These are phyloP conservation scores for Venturia carpophila DNA, from an alignment of 2,329 filamentous ascomycete genomes.

Conservation along the genomic window DNA sequence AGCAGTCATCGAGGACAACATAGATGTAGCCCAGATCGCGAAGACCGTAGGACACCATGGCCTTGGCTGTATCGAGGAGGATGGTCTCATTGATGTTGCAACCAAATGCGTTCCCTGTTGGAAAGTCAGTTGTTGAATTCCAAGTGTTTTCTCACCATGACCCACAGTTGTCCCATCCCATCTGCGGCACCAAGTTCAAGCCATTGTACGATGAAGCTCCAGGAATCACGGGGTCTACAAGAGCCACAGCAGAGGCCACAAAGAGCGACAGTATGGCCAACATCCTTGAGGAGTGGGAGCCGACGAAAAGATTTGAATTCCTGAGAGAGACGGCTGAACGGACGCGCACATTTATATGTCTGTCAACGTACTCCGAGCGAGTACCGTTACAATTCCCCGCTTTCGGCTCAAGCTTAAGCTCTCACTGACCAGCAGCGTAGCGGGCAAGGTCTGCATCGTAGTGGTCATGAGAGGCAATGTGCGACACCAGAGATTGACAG, in stretches of 20 bases:
- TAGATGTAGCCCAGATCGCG: constrained; percentile 45
- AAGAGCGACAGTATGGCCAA: background rate
- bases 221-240: constrained; percentile 19
- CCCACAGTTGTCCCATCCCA: constrained; percentile 34
- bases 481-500: background rate
- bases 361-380: background rate
- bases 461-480: background rate
- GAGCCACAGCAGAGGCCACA: background rate
- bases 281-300: background rate
- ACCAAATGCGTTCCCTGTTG: constrained; percentile 39
- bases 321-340: background rate
- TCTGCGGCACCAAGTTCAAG: constrained; percentile 31
- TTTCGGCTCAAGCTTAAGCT: background rate
- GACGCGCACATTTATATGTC: background rate
- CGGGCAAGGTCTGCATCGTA: background rate
- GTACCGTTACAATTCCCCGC: background rate
- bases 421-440: background rate
- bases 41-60: constrained; percentile 40
- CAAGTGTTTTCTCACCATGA: constrained; percentile 17
- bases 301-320: background rate
- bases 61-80: constrained; percentile 39
- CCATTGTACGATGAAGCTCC: constrained; percentile 30
- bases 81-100: constrained; percentile 42
- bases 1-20: constrained; percentile 48
- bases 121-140: constrained; percentile 25